These are phyloP conservation scores for Talaromyces albobiverticillius DNA, from an alignment of 2,329 filamentous ascomycete genomes.

Conservation along the genomic window DNA sequence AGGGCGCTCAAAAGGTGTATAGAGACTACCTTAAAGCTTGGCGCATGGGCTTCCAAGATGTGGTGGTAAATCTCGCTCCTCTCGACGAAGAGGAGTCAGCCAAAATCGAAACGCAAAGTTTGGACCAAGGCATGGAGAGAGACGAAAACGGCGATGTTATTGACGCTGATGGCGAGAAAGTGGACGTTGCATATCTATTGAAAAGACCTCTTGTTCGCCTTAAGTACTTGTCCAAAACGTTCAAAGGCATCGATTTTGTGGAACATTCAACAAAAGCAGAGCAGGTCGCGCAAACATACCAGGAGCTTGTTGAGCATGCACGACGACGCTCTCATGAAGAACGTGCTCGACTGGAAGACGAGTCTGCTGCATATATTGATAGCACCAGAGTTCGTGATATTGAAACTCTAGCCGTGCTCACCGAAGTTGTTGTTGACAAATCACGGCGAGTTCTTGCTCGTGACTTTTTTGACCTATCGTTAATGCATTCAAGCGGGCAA, in stretches of 20 bases:
- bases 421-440: conserved; percentile 69
- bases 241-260: conserved; percentile 58
- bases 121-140: conserved; percentile 55
- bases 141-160: conserved; percentile 61
- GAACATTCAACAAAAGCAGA: conserved; percentile 52
- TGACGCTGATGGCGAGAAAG: conserved; percentile 77
- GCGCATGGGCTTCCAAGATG: conserved; percentile 90
- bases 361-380: conserved; percentile 82
- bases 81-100: conserved; percentile 61
- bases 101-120: conserved; percentile 45
- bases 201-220: conserved; percentile 84
- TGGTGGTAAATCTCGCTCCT: conserved; percentile 88
- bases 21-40: conserved; percentile 81
- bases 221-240: conserved; percentile 81
- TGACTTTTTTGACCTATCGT: conserved; percentile 81
- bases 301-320: conserved; percentile 71
- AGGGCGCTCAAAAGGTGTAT: conserved; percentile 74
- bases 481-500: conserved; percentile 87
- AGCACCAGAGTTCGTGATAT: conserved; percentile 75
- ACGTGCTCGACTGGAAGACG: conserved; percentile 71
- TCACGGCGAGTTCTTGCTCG: conserved; percentile 80
- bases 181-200: conserved; percentile 89
- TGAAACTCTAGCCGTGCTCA: conserved; percentile 68
- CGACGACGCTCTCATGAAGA: conserved; percentile 73
- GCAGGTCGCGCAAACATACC: conserved; percentile 61